Base-by-base conservation (phyloP, 2,329 filamentous ascomycete genomes). In the Scedosporium boydii region DNA sequence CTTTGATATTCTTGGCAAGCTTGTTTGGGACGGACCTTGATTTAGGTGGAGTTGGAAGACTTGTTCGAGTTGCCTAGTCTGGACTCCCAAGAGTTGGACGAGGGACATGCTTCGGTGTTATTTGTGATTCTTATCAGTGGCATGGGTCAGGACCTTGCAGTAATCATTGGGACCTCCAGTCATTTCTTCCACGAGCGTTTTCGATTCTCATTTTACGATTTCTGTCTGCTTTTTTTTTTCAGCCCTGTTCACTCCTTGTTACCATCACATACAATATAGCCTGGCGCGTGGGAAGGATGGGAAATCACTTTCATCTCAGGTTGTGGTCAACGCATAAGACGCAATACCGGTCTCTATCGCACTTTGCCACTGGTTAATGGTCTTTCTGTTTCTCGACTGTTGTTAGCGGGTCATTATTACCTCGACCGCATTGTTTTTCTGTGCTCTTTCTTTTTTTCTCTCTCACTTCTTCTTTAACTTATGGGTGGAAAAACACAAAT, bases 21-120 rank as follows among this genome's bases (percentile, higher is more conserved):
- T 21, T 41, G 18, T 60, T 55, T 60, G 23, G 26, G 34, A 53
- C 21, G 44, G 59, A 34, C 29, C 48, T 60, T 44, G 42, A 60
- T 51, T 60, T 34, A 29, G 59, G 44, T 51, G 59, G 59, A 60
- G 59, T 60, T 60, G 59, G 26, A 51, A 60, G 59, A 60, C 34
- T n/a, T 51, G 48, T 60, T 44, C 44, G 59, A 60, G 59, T 46
- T 60, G 48, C 48, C 59, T 60, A 27, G 59, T 44, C 42, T 51
- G 27, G 44, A 34, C 59, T 53, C 59, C 34, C 59, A 53, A 60
- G 59, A 51, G 59, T 38, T 51, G 29, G 26, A 34, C 59, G 59
- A 60, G 48, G 59, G 59, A 51, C 44, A 60, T 60, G 59, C 21
- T 60, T 53, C 21, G 59, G 59, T 38, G 59, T 60, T 60, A n/a